These are phyloP conservation scores for Lasiodiplodia theobromae DNA, from an alignment of 2,329 filamentous ascomycete genomes.

Conservation along the genomic window DNA sequence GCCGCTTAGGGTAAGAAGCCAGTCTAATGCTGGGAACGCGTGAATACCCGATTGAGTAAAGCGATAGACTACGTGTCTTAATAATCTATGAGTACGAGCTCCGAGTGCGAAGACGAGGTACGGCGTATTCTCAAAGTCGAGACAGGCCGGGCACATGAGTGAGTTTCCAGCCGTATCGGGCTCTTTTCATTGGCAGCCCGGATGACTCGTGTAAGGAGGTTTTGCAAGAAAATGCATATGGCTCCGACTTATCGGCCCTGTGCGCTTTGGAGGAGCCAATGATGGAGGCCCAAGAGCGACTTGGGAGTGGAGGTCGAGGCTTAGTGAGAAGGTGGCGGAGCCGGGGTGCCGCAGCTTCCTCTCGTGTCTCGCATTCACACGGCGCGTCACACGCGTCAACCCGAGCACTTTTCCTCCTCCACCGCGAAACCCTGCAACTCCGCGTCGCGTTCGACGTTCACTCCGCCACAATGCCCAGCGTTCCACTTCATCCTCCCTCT, in stretches of 20 bases:
- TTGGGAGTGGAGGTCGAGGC: background rate
- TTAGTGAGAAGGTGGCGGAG: background rate
- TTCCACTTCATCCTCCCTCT: conserved; percentile 33
- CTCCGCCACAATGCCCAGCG: conserved; percentile 30
- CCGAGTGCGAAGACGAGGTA: background rate
- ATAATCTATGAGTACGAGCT: background rate
- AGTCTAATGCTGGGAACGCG: background rate
- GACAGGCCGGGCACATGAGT: background rate
- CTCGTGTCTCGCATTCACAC: conserved; percentile 12
- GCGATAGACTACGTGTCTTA: background rate
- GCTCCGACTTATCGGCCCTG: background rate
- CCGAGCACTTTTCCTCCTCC: background rate
- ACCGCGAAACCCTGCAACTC: background rate
- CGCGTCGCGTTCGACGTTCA: background rate
- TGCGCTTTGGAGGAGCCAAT: background rate
- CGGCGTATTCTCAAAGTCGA: background rate
- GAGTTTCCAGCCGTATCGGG: background rate
- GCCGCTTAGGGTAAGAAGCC: background rate
- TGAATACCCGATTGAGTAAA: background rate
- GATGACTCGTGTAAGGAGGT: background rate
- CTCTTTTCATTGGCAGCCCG: background rate
- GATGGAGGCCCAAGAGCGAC: background rate
- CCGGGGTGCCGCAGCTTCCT: background rate
- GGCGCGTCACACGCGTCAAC: conserved; percentile 13
- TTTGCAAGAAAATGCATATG: background rate